Evolutionary conservation across 345 rosid species (phyloP), one percentile per base, ranked within the genome.

Genomic region (Aegle marmelos): DNA sequence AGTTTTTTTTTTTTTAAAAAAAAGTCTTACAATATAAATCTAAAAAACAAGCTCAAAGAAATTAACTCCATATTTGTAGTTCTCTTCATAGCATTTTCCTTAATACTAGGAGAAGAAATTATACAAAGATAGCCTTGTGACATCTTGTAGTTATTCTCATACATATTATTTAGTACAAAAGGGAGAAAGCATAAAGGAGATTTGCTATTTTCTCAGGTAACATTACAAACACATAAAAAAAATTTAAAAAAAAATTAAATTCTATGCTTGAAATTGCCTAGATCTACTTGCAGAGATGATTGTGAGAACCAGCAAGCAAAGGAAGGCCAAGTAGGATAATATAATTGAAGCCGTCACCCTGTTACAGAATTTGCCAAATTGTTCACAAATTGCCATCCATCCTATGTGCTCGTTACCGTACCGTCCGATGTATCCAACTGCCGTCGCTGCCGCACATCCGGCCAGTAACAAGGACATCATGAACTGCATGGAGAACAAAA

Each of bases 361-460:
- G 58, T 59, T 59, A 63, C 98, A 93, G 81, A 85, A 93, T 50
- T 70, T 79, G n/a, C 41, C 68, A 1, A 91, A 79, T 17, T 84
- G 77, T 39, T 72, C 80, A 37, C 98, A 92, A 2, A 95, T 88
- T 34, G 91, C 82, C 81, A 79, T 48, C 98, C 98, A 95, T 4
- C 97, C 95, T 2, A 88, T 82, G 34, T 84, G 89, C 31, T 16
- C 60, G 73, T 90, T 89, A 9, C 95, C 98, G 41, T 88, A 79
- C 74, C 80, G 87, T 4, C 88, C 95, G 56, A 87, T 25, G 34
- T 73, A 73, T 5, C 97, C 97, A 10, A 88, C 83, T 10, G 90
- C 80, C 1, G 88, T 87, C 4, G 89, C 88, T 0, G 94, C 94
- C 13, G 92, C 90, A 50, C 78, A 79, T 28, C 90, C 91, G 0